A percentile compares a stretch with the other conserved stretches of the same genome.
Evolutionary conservation across 108 stramenopile genomes (phyloP).

Genomic region (Craspedostauros australis): DNA sequence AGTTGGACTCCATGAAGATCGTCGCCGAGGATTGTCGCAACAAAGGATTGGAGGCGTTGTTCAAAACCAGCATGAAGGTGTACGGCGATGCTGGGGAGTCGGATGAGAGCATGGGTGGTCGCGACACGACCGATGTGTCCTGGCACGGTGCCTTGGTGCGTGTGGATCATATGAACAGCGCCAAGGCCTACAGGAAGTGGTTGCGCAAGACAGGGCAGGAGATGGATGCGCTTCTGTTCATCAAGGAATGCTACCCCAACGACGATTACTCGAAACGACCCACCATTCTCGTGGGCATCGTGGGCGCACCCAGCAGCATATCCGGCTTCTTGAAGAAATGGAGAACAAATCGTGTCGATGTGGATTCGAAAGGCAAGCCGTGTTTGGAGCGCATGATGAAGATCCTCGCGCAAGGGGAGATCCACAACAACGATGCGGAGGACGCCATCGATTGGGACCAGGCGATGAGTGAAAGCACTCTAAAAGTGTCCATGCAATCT

Average conservation of each 20-base stretch:
- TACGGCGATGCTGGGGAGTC: constrained; percentile 15
- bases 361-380: constrained; percentile 58
- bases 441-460: background rate
- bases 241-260: constrained; percentile 21
- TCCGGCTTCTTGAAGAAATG: constrained; percentile 59
- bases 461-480: background rate
- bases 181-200: constrained; percentile 67
- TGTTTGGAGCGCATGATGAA: constrained; percentile 71
- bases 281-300: constrained; percentile 43
- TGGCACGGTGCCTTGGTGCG: constrained; percentile 48
- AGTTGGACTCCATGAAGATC: constrained; percentile 64
- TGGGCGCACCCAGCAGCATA: constrained; percentile 24
- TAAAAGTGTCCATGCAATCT: background rate
- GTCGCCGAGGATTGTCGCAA: constrained; percentile 54
- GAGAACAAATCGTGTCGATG: constrained; percentile 68
- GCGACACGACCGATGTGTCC: background rate
- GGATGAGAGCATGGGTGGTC: constrained; percentile 1
- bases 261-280: constrained; percentile 21
- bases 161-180: constrained; percentile 81
- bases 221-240: constrained; percentile 17
- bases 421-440: too few species aligned
- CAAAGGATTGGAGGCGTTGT: constrained; percentile 58
- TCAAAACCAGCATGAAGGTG: constrained; percentile 64
- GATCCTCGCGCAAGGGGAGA: constrained; percentile 42
- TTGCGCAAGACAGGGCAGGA: constrained; percentile 38